Evolutionary conservation across 2,329 filamentous ascomycete species (phyloP), one percentile per base, ranked within the genome.

Genomic region (Pyrenochaeta sp.): DNA sequence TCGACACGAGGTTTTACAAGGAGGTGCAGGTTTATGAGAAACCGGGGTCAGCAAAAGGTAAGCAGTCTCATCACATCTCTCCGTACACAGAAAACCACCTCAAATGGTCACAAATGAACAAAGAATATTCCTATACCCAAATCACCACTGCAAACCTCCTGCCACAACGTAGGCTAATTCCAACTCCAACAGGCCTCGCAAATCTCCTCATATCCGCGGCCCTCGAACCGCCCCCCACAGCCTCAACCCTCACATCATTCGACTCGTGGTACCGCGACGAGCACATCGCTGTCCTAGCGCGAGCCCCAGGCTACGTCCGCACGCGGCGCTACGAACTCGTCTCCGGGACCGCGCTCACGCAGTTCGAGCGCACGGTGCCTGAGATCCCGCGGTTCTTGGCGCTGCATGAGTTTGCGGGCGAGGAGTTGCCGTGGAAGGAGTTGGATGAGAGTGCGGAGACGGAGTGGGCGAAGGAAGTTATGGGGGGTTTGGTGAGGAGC

Each of bases 1-100:
- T 67, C 42, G 59, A 65, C 30, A 63, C 56, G 3, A 41, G 62
- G 20, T 68, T 66, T 35, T 66, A 56, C 23, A 48, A 57, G 27
- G 41, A 55, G 17, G 35, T 41, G 10, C 44, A 49, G 7, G 9
- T 19, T 3, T 24, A 27, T 14, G 10, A 34, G 8, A 40, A n/a
- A 19, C 24, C 14, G 3, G 13, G 30, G 21, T 9, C 19, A 18
- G 18, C 7, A 14, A 27, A n/a, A 11, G 30, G 30, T 38, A 21
- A 3, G 21, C 10, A 11, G 4, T 27, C n/a, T 5, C 21, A 3
- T 27, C 14, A 15, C 11, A 27, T n/a, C 3, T 17, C 11, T 8
- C n/a, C n/a, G n/a, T n/a, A n/a, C n/a, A n/a, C n/a, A n/a, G n/a
- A n/a, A n/a, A n/a, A n/a, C n/a, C n/a, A n/a, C n/a, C n/a, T n/a